phyloP scores from a whole-genome alignment of 352 stramenopile species.

The Blastocystis sp. region DNA sequence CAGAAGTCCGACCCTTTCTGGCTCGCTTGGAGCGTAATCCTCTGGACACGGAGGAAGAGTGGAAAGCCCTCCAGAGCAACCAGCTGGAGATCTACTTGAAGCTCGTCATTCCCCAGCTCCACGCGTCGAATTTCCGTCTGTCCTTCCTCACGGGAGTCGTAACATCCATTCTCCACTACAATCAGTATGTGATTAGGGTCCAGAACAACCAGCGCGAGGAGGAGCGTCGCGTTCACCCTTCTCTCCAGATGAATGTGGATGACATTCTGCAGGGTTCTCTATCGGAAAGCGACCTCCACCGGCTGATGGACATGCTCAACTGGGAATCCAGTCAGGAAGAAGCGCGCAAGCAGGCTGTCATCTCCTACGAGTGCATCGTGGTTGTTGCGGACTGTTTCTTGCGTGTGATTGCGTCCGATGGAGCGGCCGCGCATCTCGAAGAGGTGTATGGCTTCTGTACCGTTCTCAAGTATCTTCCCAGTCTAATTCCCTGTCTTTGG shows the following conservation, averaged over 20 bases:
- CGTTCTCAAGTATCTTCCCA: background rate
- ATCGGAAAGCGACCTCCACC: background rate
- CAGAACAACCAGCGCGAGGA: background rate
- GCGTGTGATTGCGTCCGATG: background rate
- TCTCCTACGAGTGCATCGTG: background rate
- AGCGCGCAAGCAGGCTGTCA: background rate
- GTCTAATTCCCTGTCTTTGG: background rate
- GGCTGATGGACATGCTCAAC: background rate
- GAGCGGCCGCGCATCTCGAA: background rate
- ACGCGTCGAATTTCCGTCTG: background rate
- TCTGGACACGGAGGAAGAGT: background rate
- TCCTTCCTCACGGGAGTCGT: background rate
- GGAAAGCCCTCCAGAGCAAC: background rate
- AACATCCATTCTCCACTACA: background rate
- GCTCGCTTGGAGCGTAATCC: background rate
- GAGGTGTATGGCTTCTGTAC: background rate
- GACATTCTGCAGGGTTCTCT: constrained; percentile 21
- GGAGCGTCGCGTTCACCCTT: background rate
- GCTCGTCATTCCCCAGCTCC: background rate
- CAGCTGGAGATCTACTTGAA: background rate
- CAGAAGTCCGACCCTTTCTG: background rate
- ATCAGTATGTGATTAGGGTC: background rate
- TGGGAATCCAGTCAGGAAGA: background rate
- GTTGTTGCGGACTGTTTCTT: background rate
- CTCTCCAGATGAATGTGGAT: background rate